Base-by-base conservation (phyloP, 148 eudicot genomes). In the Cornus suecica region DNA sequence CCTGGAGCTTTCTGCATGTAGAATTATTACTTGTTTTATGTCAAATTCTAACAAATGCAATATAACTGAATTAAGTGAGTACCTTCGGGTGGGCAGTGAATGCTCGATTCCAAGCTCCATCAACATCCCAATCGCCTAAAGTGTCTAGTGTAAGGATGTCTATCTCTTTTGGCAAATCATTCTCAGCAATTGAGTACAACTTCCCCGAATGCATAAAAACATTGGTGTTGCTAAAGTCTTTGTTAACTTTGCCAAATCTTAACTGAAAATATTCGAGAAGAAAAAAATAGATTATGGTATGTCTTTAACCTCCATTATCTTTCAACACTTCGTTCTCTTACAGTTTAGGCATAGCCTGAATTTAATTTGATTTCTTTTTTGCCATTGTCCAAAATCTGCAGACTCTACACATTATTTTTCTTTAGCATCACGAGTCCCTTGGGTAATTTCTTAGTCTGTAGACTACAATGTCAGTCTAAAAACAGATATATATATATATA, bases 21-120 rank as follows among this genome's bases (percentile, higher is more conserved):
- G 8, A 73, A 8, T 42, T 10, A 25, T 58, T 58, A 58, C 2
- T 52, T 52, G 25, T n/a, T 58, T 58, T 24, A 58, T 58, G 3
- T 58, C 7, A 58, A 58, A 18, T 20, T 2, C n/a, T n/a, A n/a
- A n/a, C n/a, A 52, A 52, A 14, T 22, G 4, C 15, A 11, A 3
- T 14, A 58, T 22, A 20, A 25, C 62, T n/a, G 2, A 4, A 3
- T 20, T 13, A 58, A 58, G 22, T 18, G n/a, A 37, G 20, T 2
- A 86, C 88, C 88, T 86, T 86, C 4, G 88, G 86, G 48, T 86
- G 88, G 68, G 84, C 73, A 18, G 84, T 83, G 79, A 86, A 86
- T 8, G 88, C 86, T 56, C 82, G 66, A 51, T 68, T 80, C 88
- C 86, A 83, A 42, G 76, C 70, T 65, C 83, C 83, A 70, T 80